phyloP scores from a whole-genome alignment of 2,329 filamentous ascomycete species.

The Phyllosticta citrichinensis region DNA sequence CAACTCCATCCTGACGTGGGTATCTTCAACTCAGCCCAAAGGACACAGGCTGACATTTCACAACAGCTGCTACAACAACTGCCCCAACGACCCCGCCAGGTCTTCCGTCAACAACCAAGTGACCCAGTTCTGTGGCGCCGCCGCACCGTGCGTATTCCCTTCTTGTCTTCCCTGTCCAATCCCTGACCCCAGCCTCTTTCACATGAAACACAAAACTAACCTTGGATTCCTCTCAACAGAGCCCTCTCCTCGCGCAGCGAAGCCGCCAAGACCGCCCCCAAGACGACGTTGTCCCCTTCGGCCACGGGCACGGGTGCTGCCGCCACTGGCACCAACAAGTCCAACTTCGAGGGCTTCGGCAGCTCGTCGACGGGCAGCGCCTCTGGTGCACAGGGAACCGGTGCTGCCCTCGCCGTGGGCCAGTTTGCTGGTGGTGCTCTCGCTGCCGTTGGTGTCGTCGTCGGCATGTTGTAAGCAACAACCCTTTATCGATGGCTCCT shows the following conservation, averaged over 20 bases:
- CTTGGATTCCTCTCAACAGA: background rate
- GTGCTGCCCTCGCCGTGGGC: constrained; percentile 12
- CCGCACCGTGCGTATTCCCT: constrained; percentile 24
- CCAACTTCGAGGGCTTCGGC: background rate
- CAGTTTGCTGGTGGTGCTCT: constrained; percentile 19
- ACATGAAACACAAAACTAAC: constrained; percentile 6
- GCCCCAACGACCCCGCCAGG: constrained; percentile 38
- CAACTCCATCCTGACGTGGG: constrained; percentile 41
- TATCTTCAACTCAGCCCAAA: background rate
- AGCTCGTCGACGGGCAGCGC: constrained; percentile 9
- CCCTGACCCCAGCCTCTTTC: constrained; percentile 11
- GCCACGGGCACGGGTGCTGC: background rate
- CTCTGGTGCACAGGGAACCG: constrained; percentile 11
- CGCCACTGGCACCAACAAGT: constrained; percentile 10
- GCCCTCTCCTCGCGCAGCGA: background rate
- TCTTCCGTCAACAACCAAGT: constrained; percentile 26
- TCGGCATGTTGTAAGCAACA: background rate
- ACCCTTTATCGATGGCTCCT: background rate
- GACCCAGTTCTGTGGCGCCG: constrained; percentile 32
- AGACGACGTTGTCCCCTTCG: constrained; percentile 1
- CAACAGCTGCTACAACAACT: constrained; percentile 53
- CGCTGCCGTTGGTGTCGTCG: constrained; percentile 13
- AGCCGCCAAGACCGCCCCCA: constrained; percentile 10
- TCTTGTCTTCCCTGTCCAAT: constrained; percentile 2
- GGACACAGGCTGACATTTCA: constrained; percentile 4